phyloP scores from a whole-genome alignment of 2,329 filamentous ascomycete genomes.

The Botryotinia narcissicola region DNA sequence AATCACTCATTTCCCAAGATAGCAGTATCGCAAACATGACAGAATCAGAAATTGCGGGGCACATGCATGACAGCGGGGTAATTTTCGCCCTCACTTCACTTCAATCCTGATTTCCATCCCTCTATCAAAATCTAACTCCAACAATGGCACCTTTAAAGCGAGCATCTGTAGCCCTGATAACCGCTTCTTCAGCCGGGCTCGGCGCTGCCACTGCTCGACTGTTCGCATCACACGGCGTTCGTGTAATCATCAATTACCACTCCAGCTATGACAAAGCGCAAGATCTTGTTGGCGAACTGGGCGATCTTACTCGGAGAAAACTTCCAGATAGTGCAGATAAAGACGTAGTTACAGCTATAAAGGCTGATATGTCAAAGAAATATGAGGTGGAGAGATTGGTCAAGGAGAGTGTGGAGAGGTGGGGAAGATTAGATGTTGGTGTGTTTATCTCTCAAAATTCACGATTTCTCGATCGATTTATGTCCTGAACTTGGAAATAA shows the following conservation, averaged over 20 bases:
- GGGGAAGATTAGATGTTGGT: conserved; percentile 68
- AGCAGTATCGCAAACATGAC: background rate
- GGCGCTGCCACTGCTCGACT: conserved; percentile 65
- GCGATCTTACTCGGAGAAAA: conserved; percentile 28
- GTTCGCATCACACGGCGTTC: conserved; percentile 66
- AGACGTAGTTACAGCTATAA: conserved; percentile 49
- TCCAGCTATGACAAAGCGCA: conserved; percentile 59
- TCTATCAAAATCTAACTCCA: background rate
- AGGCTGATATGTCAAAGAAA: conserved; percentile 64
- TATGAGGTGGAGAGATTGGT: conserved; percentile 60
- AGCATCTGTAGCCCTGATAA: conserved; percentile 44
- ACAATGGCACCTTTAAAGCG: background rate
- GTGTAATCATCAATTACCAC: conserved; percentile 72
- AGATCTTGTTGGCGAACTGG: conserved; percentile 54
- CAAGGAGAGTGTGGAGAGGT: conserved; percentile 53
- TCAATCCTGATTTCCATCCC: background rate
- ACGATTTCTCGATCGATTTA: no score
- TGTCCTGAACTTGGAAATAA: background rate
- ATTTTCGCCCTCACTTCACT: background rate
- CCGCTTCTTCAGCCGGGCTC: conserved; percentile 61
- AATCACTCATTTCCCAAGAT: background rate
- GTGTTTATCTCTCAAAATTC: background rate
- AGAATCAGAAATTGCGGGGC: background rate
- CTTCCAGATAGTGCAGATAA: no score
- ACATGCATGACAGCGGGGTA: background rate